Base-by-base conservation (phyloP, 2,329 filamentous ascomycete species). In the Trichoderma sp. region DNA sequence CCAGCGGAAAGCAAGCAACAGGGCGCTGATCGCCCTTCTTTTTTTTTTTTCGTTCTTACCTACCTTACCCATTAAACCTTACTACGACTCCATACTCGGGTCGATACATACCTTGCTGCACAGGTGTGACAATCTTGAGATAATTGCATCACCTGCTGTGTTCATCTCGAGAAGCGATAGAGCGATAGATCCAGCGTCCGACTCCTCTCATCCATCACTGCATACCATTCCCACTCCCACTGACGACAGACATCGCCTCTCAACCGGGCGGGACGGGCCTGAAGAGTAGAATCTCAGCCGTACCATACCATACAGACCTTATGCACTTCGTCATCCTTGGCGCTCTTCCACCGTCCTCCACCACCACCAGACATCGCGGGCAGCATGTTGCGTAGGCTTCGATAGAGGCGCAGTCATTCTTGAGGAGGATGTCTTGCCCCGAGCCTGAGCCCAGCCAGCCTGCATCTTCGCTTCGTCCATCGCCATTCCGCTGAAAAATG, bases 401-500 rank as follows among this genome's bases (percentile, higher is more conserved):
- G 51, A 56, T 63, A 63, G 34, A 39, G 28, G 7, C 24, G 59
- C 43, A 28, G 51, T 39, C 60, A 45, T 48, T 56, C 41, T 43
- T 17, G 21, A 47, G 52, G 28, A 64, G 62, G n/a, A 64, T 64
- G 63, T 51, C 48, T 19, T 59, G 44, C 54, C n/a, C 45, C 26
- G 63, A 28, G 61, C 61, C 45, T 45, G 63, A 28, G 61, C 61
- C 61, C 41, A 45, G 47, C 45, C 62, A 44, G 55, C 55, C 44
- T 24, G 45, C 17, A 28, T 41, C 19, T 41, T 34, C 28, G 12
- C 50, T 41, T 15, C 48, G 47, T 52, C 19, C 34, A 45, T 64
- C 63, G 24, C 47, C 34, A 14, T 5, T 5, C 24, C 47, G 45
- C 50, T 19, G 41, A 66, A 63, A 14, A 67, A 94, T 97, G 91